A percentile compares a stretch with the other conserved stretches of the same genome.
Evolutionary conservation across 495 filamentous ascomycete genomes (phyloP).

Genomic region (Wilcoxina mikolae): DNA sequence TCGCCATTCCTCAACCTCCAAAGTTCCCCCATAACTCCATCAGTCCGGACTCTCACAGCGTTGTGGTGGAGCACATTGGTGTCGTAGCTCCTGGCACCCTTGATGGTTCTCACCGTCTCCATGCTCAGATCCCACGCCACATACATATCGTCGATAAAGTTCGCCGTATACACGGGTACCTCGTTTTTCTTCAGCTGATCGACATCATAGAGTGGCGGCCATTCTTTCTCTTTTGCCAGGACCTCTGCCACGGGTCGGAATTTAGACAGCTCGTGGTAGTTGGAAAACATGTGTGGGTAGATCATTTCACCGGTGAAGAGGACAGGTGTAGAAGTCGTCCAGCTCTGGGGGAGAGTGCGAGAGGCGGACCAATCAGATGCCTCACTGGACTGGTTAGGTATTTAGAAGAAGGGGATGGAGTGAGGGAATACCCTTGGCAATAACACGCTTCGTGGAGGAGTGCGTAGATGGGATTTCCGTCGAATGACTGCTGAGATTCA

Average conservation of each 20-base stretch:
- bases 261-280: slow-evolving; percentile 52
- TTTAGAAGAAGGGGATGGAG: neutral
- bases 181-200: slow-evolving; percentile 57
- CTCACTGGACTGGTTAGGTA: slow-evolving; percentile 27
- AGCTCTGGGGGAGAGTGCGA: slow-evolving; percentile 34
- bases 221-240: slow-evolving; percentile 50
- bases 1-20: slow-evolving; percentile 59
- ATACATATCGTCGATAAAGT: slow-evolving; percentile 90
- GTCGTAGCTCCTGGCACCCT: slow-evolving; percentile 61
- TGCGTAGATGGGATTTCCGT: slow-evolving; percentile 66
- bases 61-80: slow-evolving; percentile 83
- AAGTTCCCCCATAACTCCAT: slow-evolving; percentile 56
- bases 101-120: slow-evolving; percentile 61
- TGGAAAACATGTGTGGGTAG: slow-evolving; percentile 65
- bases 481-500: slow-evolving; percentile 50
- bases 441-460: slow-evolving; percentile 78
- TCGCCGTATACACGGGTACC: slow-evolving; percentile 77
- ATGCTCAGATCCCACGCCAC: slow-evolving; percentile 61
- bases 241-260: slow-evolving; percentile 51
- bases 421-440: slow-evolving; percentile 34
- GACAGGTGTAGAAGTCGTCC: too few relatives aligned
- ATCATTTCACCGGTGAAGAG: slow-evolving; percentile 90
- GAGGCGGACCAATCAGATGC: slow-evolving; percentile 52
- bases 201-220: slow-evolving; percentile 65
- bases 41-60: slow-evolving; percentile 53